These are phyloP conservation scores for Starmerella roubikii DNA, from an alignment of 805 yeast species.

Conservation along the genomic window DNA sequence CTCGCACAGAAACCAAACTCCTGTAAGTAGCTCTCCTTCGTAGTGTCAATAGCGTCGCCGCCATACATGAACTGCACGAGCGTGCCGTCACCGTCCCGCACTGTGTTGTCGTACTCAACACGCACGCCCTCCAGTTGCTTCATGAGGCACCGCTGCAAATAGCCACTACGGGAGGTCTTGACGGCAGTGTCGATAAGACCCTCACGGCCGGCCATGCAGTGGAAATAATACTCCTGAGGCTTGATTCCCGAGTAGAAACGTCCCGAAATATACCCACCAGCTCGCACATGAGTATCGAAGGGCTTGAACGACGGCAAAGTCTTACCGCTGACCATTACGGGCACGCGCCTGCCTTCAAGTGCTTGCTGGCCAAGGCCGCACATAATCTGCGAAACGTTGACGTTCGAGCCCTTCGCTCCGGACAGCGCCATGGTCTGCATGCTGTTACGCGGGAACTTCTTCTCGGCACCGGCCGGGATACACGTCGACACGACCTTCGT, in stretches of 20 bases:
- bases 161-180: slow-evolving; percentile 95
- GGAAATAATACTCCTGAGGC: slow-evolving; percentile 99
- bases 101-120: slow-evolving; percentile 84
- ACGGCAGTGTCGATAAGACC: slow-evolving; percentile 99
- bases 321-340: slow-evolving; percentile 97
- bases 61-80: slow-evolving; percentile 92
- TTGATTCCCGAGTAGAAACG: slow-evolving; percentile 95
- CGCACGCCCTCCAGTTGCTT: slow-evolving; percentile 97
- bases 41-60: slow-evolving; percentile 91
- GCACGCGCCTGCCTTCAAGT: slow-evolving; percentile 97
- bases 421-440: slow-evolving; percentile 99
- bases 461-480: slow-evolving; percentile 94
- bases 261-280: slow-evolving; percentile 96
- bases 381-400: slow-evolving; percentile 98
- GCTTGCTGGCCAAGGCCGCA: slow-evolving; percentile 98
- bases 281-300: slow-evolving; percentile 90
- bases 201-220: slow-evolving; percentile 99
- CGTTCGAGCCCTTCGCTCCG: slow-evolving; percentile 98
- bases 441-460: slow-evolving; percentile 84
- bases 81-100: slow-evolving; percentile 90
- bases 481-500: slow-evolving; percentile 89
- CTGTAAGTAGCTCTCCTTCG: slow-evolving; percentile 85
- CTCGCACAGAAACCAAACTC: slow-evolving; percentile 88
- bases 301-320: slow-evolving; percentile 94
- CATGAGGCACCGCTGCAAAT: slow-evolving; percentile 94